Evolutionary conservation across 208 protist species (phyloP), one percentile per base, ranked within the genome.

Genomic region (Acanthamoeba castellanii): DNA sequence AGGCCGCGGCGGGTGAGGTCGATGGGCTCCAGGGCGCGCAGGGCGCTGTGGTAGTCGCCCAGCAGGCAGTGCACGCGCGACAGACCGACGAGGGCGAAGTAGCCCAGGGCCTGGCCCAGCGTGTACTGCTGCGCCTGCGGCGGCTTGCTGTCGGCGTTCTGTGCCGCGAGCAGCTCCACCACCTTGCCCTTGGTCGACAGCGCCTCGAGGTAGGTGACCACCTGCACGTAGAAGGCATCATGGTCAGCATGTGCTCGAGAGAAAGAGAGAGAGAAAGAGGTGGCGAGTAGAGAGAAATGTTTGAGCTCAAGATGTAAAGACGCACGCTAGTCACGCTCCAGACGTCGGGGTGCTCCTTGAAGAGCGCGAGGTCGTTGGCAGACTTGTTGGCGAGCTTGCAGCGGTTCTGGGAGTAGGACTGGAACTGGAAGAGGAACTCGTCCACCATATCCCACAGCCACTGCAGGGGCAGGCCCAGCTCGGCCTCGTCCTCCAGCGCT

Each of bases 401-500:
- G 50, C 97, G 95, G 88, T 94, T 97, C 82, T 96, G 95, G 45
- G 95, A 97, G 93, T 97, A 98, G 34, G 94, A 88, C 57, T 98
- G 97, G 92, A 98, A 98, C 95, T 99, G 98, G 96, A 98, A 99
- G 76, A 99, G 95, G 92, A 98, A 98, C 96, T 99, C 98, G 95
- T 99, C 98, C 37, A 98, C 95, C 61, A 99, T 98, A 93, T 98
- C 98, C 98, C 98, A 99, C 32, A 99, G 70, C 98, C 98, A 99
- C 66, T 96, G 93, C 70, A 92, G 96, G 34, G 98, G 98, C 25
- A 98, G 85, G 70, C 97, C 97, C 42, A 98, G 87, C 4, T 30
- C 59, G 45, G 96, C 88, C 34, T 95, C 84, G 32, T 96, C 96
- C 25, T 68, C 25, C 52, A 34, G 76, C 78, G 55, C 91, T 93